A percentile compares a stretch with the other conserved stretches of the same genome.
These are phyloP conservation scores for Aspergillus conjunctus DNA, from an alignment of 495 filamentous ascomycete species.

Conservation along the genomic window DNA sequence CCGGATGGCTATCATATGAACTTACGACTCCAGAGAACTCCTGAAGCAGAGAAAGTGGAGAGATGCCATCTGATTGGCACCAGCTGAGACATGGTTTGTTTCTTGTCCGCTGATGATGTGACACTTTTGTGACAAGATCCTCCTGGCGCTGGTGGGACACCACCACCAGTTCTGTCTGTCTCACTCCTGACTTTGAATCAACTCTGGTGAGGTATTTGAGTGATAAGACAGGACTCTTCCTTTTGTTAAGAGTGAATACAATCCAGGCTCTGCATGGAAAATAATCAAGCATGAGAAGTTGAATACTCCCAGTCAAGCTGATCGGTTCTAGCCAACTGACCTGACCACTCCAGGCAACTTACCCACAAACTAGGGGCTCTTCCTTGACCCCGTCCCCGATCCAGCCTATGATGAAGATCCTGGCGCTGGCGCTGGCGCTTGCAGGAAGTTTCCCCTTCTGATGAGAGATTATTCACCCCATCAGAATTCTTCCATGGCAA, in stretches of 20 bases:
- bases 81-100: slow-evolving; percentile 46
- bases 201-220: too few species aligned
- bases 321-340: not conserved
- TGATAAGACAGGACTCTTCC: not conserved
- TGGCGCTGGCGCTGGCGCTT: slow-evolving; percentile 16
- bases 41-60: slow-evolving; percentile 23
- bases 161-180: not conserved
- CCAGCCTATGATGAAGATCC: slow-evolving; percentile 22
- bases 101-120: slow-evolving; percentile 31
- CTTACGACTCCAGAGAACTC: slow-evolving; percentile 5
- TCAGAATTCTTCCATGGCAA: not conserved
- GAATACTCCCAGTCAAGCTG: not conserved
- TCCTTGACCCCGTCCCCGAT: slow-evolving; percentile 19
- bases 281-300: not conserved
- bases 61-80: slow-evolving; percentile 29
- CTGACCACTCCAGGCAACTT: not conserved
- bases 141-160: slow-evolving; percentile 3
- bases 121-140: slow-evolving; percentile 28
- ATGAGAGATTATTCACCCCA: slow-evolving; percentile 7
- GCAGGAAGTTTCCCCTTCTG: slow-evolving; percentile 2
- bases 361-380: slow-evolving; percentile 17
- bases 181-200: too few species aligned
- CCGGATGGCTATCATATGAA: too few species aligned
- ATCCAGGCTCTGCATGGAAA: not conserved
- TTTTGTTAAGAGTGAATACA: not conserved